A percentile compares a stretch with the other conserved stretches of the same genome.
phyloP scores from a whole-genome alignment of 139 green algal species.

The Auxenochlorella pyrenoidosa region DNA sequence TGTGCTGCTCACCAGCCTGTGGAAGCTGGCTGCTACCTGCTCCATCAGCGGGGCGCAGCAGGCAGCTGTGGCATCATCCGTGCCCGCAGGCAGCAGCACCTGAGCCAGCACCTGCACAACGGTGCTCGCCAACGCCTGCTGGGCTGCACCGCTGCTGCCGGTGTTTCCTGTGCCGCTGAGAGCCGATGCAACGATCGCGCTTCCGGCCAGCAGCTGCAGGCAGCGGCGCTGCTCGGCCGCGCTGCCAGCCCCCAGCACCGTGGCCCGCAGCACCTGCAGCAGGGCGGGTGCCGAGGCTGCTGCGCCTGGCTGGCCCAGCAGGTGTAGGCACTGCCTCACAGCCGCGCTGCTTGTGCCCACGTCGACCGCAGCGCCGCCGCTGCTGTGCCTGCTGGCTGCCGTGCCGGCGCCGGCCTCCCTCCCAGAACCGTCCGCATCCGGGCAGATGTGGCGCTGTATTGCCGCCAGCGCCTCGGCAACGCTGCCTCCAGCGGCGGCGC shows the following conservation, averaged over 20 bases:
- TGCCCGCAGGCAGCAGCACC: not conserved
- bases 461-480: not conserved
- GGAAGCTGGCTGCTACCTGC: not conserved
- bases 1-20: not conserved
- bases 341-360: not conserved
- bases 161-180: not conserved
- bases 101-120: not conserved
- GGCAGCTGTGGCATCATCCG: not conserved
- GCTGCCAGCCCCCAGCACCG: not conserved
- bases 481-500: not conserved
- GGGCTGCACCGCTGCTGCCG: not conserved
- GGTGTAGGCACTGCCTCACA: slow-evolving; percentile 3
- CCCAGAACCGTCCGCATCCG: not conserved
- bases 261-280: slow-evolving; percentile 16
- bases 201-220: slow-evolving; percentile 1
- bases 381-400: not conserved
- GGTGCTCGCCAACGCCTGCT: not conserved
- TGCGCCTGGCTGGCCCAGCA: not conserved
- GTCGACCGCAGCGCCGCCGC: not conserved
- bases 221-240: not conserved
- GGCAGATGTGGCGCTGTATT: not conserved
- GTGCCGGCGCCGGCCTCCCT: not conserved
- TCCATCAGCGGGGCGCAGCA: not conserved
- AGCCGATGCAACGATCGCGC: not conserved
- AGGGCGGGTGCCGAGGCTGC: not conserved